Percentiles rank a stretch among this genome's conserved stretches.
Conservation (phyloP, 2,329 filamentous ascomycete genomes). For the Chaetothyriales sp. region DNA sequence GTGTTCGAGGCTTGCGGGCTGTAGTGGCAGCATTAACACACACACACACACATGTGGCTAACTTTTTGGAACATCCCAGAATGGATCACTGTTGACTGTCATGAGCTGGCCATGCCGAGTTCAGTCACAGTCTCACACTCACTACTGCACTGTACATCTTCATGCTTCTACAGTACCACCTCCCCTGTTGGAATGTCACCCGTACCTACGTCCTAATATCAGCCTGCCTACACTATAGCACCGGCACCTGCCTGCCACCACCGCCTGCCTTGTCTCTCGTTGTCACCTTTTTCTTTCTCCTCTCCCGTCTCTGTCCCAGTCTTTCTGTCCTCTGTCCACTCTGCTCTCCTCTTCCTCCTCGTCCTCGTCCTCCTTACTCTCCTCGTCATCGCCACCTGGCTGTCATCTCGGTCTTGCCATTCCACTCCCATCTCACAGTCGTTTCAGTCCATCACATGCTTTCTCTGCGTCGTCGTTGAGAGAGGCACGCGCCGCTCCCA, state of each 20-base stretch:
- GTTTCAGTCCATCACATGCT: slow-evolving; percentile 6
- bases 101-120: neutral
- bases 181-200: neutral
- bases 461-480: neutral
- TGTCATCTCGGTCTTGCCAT: slow-evolving; percentile 4
- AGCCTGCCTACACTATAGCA: neutral
- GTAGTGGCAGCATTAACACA: neutral
- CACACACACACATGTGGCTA: neutral
- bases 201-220: neutral
- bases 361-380: slow-evolving; percentile 9
- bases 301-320: slow-evolving; percentile 12
- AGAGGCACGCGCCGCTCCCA: neutral
- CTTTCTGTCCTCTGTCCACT: slow-evolving; percentile 9
- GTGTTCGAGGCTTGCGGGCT: neutral
- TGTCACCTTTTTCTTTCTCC: slow-evolving; percentile 10
- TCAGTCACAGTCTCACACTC: neutral
- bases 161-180: neutral
- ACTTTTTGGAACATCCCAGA: neutral
- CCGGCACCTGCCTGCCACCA: neutral
- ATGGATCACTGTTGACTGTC: neutral
- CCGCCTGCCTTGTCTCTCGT: slow-evolving; percentile 12
- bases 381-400: slow-evolving; percentile 5
- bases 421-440: slow-evolving; percentile 18
- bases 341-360: slow-evolving; percentile 10
- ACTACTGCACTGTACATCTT: neutral